phyloP scores from a whole-genome alignment of 2,329 filamentous ascomycete genomes.

The Ascosphaera aggregata region DNA sequence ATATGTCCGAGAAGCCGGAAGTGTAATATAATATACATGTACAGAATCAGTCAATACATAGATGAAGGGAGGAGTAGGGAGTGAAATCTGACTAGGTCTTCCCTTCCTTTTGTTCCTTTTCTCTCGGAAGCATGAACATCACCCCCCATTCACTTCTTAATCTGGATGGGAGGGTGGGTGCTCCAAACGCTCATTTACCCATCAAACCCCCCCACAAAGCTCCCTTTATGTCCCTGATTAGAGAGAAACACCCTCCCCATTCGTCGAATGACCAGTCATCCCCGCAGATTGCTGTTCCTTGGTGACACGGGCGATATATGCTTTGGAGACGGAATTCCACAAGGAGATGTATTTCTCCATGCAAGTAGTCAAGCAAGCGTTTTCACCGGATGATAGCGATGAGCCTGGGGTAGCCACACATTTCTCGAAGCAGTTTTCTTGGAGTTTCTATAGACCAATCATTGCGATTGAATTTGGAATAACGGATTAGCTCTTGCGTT shows the following conservation, averaged over 20 bases:
- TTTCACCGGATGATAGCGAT: slow-evolving; percentile 42
- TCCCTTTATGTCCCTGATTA: not conserved
- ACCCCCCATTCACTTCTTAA: too few species aligned
- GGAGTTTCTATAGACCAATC: slow-evolving; percentile 38
- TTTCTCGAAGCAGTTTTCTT: slow-evolving; percentile 58
- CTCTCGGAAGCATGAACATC: too few species aligned
- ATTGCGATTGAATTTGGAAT: slow-evolving; percentile 1
- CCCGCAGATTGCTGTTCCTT: slow-evolving; percentile 32
- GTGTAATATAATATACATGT: not conserved
- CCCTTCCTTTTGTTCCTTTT: too few species aligned
- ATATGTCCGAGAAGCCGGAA: not conserved
- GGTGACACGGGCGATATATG: slow-evolving; percentile 35
- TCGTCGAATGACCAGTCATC: slow-evolving; percentile 1
- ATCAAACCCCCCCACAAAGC: too few species aligned
- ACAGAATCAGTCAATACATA: not conserved
- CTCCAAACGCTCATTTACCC: too few species aligned
- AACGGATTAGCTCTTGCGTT: not conserved
- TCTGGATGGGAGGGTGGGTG: too few species aligned
- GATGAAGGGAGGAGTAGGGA: not conserved
- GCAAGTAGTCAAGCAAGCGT: slow-evolving; percentile 48
- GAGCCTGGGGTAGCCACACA: slow-evolving; percentile 48
- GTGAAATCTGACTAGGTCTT: too few species aligned
- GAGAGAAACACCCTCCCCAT: not conserved
- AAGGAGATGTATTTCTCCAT: slow-evolving; percentile 69
- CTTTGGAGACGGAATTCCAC: slow-evolving; percentile 51